Base-by-base conservation (phyloP, 352 stramenopile genomes). In the Lagenidium sp. region DNA sequence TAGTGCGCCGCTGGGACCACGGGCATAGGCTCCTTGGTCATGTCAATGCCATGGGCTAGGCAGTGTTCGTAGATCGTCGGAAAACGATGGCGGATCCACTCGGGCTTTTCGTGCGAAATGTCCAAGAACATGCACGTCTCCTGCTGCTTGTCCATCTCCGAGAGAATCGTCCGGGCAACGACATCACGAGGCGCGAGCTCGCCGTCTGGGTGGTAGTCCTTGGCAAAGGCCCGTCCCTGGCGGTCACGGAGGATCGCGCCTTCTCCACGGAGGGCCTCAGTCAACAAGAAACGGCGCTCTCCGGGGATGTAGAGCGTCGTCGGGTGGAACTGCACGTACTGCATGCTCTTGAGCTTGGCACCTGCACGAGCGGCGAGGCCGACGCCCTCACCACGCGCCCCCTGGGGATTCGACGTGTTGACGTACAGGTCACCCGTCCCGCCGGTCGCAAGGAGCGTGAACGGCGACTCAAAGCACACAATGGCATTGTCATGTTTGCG, bases 281-380 rank as follows among this genome's bases (percentile, higher is more conserved):
- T 97, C n/a, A 98, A 46, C 18, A 98, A 47, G 55, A 97, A 98
- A 26, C 89, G 78, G 23, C 80, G 64, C 57, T 97, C 82, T 8
- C 71, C 65, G 3, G 88, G 85, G 21, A 97, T 82, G 61, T 75
- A 95, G 16, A 98, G 55, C n/a, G 93, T 95, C 4, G 93, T 98
- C 6, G 93, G 93, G 64, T 98, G 93, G 57, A 98, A 98, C 68
- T 98, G 93, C 21, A 98, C 85, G 55, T 97, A 98, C 64, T 98
- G 89, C 85, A 97, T 91, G 57, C 96, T 87, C 56, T 88, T 80
- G 20, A 91, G 65, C 41, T 68, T 73, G 18, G 76, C 76, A 19
- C 68, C 82, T 6, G 69, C 80, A 42, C 90, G 65, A 11, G 73
- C 67, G 6, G 89, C 93, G 39, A 97, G 57, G 1, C 67, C 79